Base-by-base conservation (phyloP, 75 land plant species). In the Ceratopteris richardii region DNA sequence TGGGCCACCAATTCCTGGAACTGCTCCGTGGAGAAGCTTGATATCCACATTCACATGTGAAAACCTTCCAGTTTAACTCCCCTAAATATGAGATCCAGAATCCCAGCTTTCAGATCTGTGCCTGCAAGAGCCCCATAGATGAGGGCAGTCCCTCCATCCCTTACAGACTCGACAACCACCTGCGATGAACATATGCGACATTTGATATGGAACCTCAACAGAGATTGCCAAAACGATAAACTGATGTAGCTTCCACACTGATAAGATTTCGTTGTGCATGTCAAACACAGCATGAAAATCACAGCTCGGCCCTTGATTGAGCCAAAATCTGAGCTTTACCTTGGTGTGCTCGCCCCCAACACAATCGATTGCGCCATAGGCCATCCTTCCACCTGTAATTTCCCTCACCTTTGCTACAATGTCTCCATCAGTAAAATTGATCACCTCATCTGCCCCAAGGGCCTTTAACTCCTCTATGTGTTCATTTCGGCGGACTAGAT, bases 401-500 rank as follows among this genome's bases (percentile, higher is more conserved):
- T 44, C 64, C 13, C 31, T 44, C 24, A 72, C 75, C 30, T 63
- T 30, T 18, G 37, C 51, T 11, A 53, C 51, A 25, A 72, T 56
- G 21, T 72, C 75, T 63, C 9, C 27, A 54, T 4, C 9, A 9
- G 37, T 33, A 9, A 61, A 57, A 50, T 57, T 60, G 21, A 74
- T 74, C 14, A 73, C 76, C 33, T 54, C 76, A 48, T 73, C 72
- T 6, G 76, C 76, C 5, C 76, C 76, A 1, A 67, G 31, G 14
- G 64, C 71, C 29, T 53, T 56, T 10, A 73, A 52, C 52, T 73
- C 76, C 9, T 61, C 56, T 58, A 54, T 68, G 47, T 62, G 61
- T 23, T 74, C 72, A 21, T 70, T 36, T 14, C 77, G 73, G 12
- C 77, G 65, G 17, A 74, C 77, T 37, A 74, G 21, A 33, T 68